These are phyloP conservation scores for Eucalyptus viminalis DNA, from an alignment of 345 rosid genomes.

Conservation along the genomic window DNA sequence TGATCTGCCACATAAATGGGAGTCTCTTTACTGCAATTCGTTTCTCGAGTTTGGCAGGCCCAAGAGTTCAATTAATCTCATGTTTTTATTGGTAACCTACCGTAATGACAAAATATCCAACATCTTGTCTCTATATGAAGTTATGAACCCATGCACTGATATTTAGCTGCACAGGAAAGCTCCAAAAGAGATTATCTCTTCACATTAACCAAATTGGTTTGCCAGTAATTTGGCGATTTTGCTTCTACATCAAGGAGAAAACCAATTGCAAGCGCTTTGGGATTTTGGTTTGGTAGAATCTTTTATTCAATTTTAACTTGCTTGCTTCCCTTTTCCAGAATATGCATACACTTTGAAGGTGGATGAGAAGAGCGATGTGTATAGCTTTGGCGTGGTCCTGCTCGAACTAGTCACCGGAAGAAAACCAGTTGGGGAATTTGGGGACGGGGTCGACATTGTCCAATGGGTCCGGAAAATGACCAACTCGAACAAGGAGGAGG, in stretches of 20 bases:
- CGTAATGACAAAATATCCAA: not conserved
- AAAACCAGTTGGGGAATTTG: slow-evolving; percentile 89
- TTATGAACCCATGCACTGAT: not conserved
- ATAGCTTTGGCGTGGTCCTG: slow-evolving; percentile 86
- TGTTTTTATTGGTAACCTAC: not conserved
- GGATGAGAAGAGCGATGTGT: slow-evolving; percentile 94
- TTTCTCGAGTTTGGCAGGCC: not conserved
- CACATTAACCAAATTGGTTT: not conserved
- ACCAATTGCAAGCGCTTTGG: not conserved
- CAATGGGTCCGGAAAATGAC: slow-evolving; percentile 89
- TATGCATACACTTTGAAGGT: slow-evolving; percentile 90
- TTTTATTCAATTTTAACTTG: not conserved
- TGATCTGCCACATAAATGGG: not conserved
- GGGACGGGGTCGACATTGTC: slow-evolving; percentile 88
- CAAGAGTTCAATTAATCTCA: not conserved
- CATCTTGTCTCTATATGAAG: not conserved
- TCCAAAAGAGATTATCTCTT: not conserved
- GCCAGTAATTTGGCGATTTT: not conserved
- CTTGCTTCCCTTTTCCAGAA: slow-evolving; percentile 16
- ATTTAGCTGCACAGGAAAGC: not conserved
- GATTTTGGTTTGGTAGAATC: not conserved
- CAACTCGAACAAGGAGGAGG: slow-evolving; percentile 71
- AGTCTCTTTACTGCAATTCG: not conserved
- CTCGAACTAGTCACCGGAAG: slow-evolving; percentile 65
- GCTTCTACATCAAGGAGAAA: not conserved